These are phyloP conservation scores for Gnomoniopsis sp. DNA, from an alignment of 2,329 filamentous ascomycete genomes.

Conservation along the genomic window DNA sequence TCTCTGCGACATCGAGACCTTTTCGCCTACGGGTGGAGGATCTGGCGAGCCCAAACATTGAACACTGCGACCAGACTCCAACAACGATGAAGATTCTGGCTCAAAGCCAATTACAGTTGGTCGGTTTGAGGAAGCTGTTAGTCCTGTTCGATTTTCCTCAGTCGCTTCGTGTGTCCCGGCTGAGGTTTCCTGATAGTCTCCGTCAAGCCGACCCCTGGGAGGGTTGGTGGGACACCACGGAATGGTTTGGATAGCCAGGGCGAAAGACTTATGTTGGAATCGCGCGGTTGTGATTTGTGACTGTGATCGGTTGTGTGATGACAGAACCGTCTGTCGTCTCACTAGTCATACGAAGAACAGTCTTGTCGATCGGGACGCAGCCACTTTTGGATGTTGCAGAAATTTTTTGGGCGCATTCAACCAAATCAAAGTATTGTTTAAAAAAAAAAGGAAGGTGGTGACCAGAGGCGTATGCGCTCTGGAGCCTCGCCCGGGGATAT, in stretches of 20 bases:
- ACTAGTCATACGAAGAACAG: slow-evolving; percentile 14
- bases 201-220: slow-evolving; percentile 19
- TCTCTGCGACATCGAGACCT: slow-evolving; percentile 63
- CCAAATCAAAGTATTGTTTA: not conserved
- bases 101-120: slow-evolving; percentile 18
- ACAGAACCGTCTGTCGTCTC: slow-evolving; percentile 11
- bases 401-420: not conserved
- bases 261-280: slow-evolving; percentile 17
- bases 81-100: slow-evolving; percentile 19
- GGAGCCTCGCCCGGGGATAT: not conserved
- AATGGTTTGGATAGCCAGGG: slow-evolving; percentile 25
- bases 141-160: slow-evolving; percentile 3
- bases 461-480: not conserved
- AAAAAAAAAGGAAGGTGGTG: not conserved
- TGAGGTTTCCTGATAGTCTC: slow-evolving; percentile 15
- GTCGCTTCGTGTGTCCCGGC: slow-evolving; percentile 7
- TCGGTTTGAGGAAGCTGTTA: slow-evolving; percentile 7
- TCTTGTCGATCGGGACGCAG: slow-evolving; percentile 1
- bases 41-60: slow-evolving; percentile 56
- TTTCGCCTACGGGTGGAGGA: slow-evolving; percentile 52
- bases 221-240: slow-evolving; percentile 20
- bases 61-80: slow-evolving; percentile 33
- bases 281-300: slow-evolving; percentile 14
- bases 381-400: not conserved
- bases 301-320: slow-evolving; percentile 5